Conservation (phyloP, 139 green algal genomes). For the Zygnema circumcarinatum region DNA sequence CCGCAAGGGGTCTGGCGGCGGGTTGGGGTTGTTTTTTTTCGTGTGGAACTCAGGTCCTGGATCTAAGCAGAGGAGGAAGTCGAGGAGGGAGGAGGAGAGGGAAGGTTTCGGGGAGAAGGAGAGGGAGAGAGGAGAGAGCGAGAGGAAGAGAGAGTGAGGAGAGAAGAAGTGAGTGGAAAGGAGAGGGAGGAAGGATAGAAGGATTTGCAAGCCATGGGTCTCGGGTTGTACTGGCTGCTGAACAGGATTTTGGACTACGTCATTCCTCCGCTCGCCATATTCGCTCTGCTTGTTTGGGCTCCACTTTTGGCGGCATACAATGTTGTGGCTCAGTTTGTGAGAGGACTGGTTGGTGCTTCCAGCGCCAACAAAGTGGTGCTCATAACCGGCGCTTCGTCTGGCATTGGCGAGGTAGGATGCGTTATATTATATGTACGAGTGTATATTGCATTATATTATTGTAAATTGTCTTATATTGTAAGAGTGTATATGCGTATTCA, state of each 20-base stretch:
- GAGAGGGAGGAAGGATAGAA: neutral
- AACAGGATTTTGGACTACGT: conserved; percentile 15
- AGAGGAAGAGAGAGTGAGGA: neutral
- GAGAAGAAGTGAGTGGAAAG: neutral
- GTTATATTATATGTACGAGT: neutral
- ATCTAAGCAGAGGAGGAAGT: neutral
- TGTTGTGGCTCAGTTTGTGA: neutral
- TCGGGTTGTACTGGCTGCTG: neutral
- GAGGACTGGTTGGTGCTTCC: neutral
- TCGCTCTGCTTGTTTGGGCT: conserved; percentile 22
- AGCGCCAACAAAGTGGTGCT: conserved; percentile 38
- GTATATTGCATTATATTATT: neutral
- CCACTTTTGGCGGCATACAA: conserved; percentile 12
- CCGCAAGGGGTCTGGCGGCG: too few relatives aligned
- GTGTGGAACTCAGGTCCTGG: neutral
- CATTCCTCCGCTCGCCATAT: conserved; percentile 25
- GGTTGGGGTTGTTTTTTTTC: neutral
- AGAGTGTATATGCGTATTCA: neutral
- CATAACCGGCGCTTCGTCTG: conserved; percentile 53
- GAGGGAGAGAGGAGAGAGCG: neutral
- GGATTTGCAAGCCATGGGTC: neutral
- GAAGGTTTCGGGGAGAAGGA: neutral
- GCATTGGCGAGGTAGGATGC: conserved; percentile 42
- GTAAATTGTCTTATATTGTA: neutral
- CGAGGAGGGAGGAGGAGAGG: neutral